Evolutionary conservation across 208 protist genomes (phyloP).

Genomic region (Leishmania braziliensis): DNA sequence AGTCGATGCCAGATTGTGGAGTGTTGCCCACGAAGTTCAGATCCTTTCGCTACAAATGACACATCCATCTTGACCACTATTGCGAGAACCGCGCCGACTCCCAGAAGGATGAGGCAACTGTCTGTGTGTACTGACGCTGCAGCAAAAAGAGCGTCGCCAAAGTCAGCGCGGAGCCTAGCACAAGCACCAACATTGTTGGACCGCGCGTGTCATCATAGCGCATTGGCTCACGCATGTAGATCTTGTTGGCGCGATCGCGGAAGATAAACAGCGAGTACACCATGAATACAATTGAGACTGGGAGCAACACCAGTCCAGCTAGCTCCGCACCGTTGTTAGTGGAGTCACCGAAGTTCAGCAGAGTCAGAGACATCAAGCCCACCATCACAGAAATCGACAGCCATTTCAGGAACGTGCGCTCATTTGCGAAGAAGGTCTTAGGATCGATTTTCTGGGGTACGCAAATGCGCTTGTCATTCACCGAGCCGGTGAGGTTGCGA

Average conservation of each 20-base stretch:
- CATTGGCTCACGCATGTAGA: constrained; percentile 93
- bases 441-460: constrained; percentile 93
- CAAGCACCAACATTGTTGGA: constrained; percentile 84
- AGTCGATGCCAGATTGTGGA: neutral
- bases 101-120: constrained; percentile 56
- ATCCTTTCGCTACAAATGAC: neutral
- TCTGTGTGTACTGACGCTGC: constrained; percentile 80
- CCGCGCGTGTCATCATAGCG: constrained; percentile 90
- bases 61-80: neutral
- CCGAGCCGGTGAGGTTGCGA: constrained; percentile 79
- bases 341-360: constrained; percentile 85
- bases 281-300: constrained; percentile 91
- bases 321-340: constrained; percentile 81
- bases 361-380: constrained; percentile 85
- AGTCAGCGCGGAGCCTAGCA: constrained; percentile 71
- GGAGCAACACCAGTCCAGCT: constrained; percentile 79
- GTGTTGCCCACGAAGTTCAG: neutral
- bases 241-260: constrained; percentile 86
- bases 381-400: constrained; percentile 91
- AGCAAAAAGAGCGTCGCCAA: constrained; percentile 88
- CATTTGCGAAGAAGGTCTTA: constrained; percentile 94
- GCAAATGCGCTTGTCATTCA: constrained; percentile 87
- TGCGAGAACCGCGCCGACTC: constrained; percentile 59
- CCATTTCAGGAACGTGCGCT: constrained; percentile 94
- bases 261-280: constrained; percentile 90